phyloP scores from a whole-genome alignment of 257 asterid species.

The Echium plantagineum region DNA sequence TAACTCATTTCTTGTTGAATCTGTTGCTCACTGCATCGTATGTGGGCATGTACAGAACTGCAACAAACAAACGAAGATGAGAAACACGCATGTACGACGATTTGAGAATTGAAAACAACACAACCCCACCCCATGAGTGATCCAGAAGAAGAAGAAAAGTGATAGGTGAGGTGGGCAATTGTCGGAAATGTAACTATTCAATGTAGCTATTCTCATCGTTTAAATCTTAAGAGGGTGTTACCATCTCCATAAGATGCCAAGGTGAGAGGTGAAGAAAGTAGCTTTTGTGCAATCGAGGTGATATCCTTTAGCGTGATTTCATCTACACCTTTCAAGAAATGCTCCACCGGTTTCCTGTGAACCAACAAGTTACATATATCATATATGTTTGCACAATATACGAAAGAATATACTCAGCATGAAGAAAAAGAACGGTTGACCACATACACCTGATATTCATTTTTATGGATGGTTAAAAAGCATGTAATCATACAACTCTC shows the following conservation, averaged over 20 bases:
- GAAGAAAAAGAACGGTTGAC: too few species aligned
- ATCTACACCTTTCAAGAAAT: constrained; percentile 61
- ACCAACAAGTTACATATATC: neutral
- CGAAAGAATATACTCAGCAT: neutral
- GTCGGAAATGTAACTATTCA: too few species aligned
- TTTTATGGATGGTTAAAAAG: too few species aligned
- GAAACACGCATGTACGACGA: neutral
- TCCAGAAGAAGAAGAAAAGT: neutral
- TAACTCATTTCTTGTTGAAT: constrained; percentile 27
- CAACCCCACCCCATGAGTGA: too few species aligned
- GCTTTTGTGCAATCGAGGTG: constrained; percentile 29
- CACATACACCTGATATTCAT: too few species aligned
- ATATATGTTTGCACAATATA: neutral
- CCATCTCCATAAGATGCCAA: constrained; percentile 97
- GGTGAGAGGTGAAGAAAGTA: constrained; percentile 67
- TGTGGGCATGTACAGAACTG: constrained; percentile 74
- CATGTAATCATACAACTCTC: too few species aligned
- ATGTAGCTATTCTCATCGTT: neutral
- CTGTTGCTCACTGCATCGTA: constrained; percentile 49
- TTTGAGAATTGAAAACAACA: too few species aligned
- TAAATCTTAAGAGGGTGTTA: constrained; percentile 17
- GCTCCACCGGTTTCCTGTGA: constrained; percentile 72
- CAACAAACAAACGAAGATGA: constrained; percentile 3
- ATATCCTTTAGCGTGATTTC: constrained; percentile 48
- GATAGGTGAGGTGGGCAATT: too few species aligned